phyloP scores from a whole-genome alignment of 2,329 filamentous ascomycete genomes.

The Sporothrix euskadiensis region DNA sequence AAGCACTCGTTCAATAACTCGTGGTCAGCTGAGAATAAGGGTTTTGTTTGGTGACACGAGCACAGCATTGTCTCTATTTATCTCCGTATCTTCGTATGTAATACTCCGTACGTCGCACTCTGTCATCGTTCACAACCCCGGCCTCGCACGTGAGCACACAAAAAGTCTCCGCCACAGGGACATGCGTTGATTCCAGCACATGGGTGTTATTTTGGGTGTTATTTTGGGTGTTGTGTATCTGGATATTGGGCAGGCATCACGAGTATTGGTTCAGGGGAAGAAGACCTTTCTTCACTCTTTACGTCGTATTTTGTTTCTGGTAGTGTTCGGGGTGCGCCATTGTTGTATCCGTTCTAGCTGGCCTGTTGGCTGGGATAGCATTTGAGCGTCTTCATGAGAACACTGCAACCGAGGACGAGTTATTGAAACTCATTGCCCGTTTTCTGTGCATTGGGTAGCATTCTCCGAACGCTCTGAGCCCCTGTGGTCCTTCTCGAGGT shows the following conservation, averaged over 20 bases:
- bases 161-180: neutral
- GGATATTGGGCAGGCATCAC: neutral
- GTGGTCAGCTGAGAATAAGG: neutral
- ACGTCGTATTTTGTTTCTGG: neutral
- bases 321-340: conserved; percentile 7
- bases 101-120: no score
- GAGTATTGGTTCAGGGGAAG: neutral
- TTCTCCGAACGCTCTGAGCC: neutral
- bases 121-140: neutral
- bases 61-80: neutral
- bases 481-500: neutral
- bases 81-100: no score
- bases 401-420: neutral
- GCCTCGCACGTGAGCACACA: neutral
- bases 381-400: neutral
- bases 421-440: neutral
- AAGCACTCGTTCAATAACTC: neutral
- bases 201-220: conserved; percentile 12
- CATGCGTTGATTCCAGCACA: conserved; percentile 7
- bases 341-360: neutral
- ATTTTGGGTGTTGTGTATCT: neutral
- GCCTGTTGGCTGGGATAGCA: neutral
- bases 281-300: neutral
- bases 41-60: neutral
- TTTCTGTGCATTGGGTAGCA: neutral